These are phyloP conservation scores for Trichothecium roseum DNA, from an alignment of 2,329 filamentous ascomycete species.

Conservation along the genomic window DNA sequence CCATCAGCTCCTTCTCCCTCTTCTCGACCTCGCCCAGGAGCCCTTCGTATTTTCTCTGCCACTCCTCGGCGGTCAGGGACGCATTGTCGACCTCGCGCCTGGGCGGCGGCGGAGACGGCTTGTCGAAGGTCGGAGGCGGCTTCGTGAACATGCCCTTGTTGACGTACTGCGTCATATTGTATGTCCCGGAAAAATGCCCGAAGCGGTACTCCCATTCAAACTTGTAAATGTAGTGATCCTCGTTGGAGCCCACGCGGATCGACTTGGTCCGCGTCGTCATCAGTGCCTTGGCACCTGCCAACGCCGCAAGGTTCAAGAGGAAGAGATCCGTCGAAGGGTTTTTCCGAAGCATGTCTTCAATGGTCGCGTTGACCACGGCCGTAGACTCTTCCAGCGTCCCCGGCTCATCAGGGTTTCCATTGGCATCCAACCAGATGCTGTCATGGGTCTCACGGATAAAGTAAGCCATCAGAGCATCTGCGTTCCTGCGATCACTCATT, in stretches of 20 bases:
- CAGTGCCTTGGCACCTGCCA: constrained; percentile 42
- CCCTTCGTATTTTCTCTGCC: constrained; percentile 44
- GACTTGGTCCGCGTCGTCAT: constrained; percentile 29
- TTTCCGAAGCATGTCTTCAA: constrained; percentile 40
- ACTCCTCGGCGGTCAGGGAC: constrained; percentile 25
- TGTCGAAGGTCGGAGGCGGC: background rate
- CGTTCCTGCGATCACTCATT: constrained; percentile 38
- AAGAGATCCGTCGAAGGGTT: constrained; percentile 44
- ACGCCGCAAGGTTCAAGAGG: constrained; percentile 46
- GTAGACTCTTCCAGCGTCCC: constrained; percentile 41
- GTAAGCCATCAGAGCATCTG: constrained; percentile 44
- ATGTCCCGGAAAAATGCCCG: constrained; percentile 40
- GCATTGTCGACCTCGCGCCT: constrained; percentile 7
- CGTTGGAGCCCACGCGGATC: constrained; percentile 31
- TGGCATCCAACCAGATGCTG: constrained; percentile 40
- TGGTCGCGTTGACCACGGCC: constrained; percentile 41
- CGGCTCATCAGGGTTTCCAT: constrained; percentile 29
- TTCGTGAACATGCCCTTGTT: constrained; percentile 30
- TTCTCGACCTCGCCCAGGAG: constrained; percentile 50
- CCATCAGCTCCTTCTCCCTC: constrained; percentile 40
- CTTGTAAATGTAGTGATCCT: constrained; percentile 34
- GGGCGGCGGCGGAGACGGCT: constrained; percentile 6
- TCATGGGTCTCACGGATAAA: constrained; percentile 40
- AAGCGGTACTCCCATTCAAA: constrained; percentile 46
- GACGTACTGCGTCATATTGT: constrained; percentile 40